Evolutionary conservation across 768 basidiomycete species (phyloP).

Genomic region (Russula griseocarnosa): DNA sequence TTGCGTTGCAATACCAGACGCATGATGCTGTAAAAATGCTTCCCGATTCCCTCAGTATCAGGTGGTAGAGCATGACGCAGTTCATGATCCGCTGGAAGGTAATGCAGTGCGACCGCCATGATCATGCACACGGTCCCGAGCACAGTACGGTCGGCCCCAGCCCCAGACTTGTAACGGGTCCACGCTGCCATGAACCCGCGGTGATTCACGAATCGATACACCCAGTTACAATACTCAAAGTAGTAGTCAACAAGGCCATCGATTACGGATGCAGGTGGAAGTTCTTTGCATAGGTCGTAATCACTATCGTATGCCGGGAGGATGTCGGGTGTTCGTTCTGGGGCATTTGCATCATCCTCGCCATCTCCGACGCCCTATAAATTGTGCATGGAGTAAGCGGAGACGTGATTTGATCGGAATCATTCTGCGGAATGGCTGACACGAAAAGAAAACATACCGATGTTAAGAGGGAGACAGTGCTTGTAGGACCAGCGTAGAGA

Average conservation of each 20-base stretch:
- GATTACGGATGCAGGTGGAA: slow-evolving; percentile 64
- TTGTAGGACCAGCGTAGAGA: slow-evolving; percentile 76
- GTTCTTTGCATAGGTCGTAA: slow-evolving; percentile 61
- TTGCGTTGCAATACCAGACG: slow-evolving; percentile 60
- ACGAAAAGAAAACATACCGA: slow-evolving; percentile 42
- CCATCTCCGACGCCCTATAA: slow-evolving; percentile 35
- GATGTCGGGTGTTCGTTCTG: slow-evolving; percentile 39
- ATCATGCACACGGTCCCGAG: slow-evolving; percentile 70
- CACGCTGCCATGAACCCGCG: slow-evolving; percentile 58
- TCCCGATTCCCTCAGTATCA: slow-evolving; percentile 55
- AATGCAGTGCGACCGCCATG: slow-evolving; percentile 69
- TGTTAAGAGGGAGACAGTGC: slow-evolving; percentile 64
- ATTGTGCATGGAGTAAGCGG: slow-evolving; percentile 13
- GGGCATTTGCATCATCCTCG: slow-evolving; percentile 1
- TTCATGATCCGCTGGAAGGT: slow-evolving; percentile 61
- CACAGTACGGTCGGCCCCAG: slow-evolving; percentile 59
- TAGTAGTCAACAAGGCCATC: slow-evolving; percentile 73
- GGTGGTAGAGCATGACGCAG: slow-evolving; percentile 50
- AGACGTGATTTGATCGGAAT: slow-evolving; percentile 1
- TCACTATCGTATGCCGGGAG: slow-evolving; percentile 56
- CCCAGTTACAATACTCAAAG: slow-evolving; percentile 86
- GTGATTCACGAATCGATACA: slow-evolving; percentile 74
- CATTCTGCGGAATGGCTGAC: slow-evolving; percentile 16
- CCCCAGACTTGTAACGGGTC: slow-evolving; percentile 68
- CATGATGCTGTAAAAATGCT: slow-evolving; percentile 67